Evolutionary conservation across 768 basidiomycete species (phyloP).

Genomic region (Phylloporus sp.): DNA sequence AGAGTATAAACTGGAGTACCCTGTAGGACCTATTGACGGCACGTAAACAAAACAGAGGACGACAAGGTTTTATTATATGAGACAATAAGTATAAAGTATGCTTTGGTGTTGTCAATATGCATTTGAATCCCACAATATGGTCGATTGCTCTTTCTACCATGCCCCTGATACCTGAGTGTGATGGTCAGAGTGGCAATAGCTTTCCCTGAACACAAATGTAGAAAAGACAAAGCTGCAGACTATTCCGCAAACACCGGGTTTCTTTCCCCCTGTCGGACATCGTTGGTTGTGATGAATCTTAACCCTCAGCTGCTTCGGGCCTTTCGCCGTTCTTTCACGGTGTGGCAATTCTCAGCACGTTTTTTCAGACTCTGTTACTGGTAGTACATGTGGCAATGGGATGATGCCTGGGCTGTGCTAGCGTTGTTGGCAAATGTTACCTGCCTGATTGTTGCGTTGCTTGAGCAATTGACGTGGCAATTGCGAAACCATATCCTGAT

Average conservation of each 20-base stretch:
- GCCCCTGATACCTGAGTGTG: not conserved
- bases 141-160: not conserved
- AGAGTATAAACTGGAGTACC: not conserved
- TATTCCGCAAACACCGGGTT: not conserved
- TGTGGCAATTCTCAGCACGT: conserved; percentile 18
- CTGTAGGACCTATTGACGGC: not conserved
- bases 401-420: conserved; percentile 19
- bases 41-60: not conserved
- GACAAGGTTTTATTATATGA: not conserved
- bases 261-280: not conserved
- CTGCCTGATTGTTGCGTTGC: conserved; percentile 1
- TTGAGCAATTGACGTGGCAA: conserved; percentile 9
- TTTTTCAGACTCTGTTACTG: conserved; percentile 23
- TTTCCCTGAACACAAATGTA: not conserved
- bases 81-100: not conserved
- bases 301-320: conserved; percentile 8
- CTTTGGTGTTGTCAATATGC: not conserved
- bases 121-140: not conserved
- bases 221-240: not conserved
- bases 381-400: conserved; percentile 26
- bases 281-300: conserved; percentile 1
- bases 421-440: conserved; percentile 14
- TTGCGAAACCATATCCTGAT: not conserved
- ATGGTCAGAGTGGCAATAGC: not conserved
- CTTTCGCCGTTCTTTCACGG: conserved; percentile 20